A percentile compares a stretch with the other conserved stretches of the same genome.
Conservation (phyloP, 148 eudicot species). For the Drosera capensis region DNA sequence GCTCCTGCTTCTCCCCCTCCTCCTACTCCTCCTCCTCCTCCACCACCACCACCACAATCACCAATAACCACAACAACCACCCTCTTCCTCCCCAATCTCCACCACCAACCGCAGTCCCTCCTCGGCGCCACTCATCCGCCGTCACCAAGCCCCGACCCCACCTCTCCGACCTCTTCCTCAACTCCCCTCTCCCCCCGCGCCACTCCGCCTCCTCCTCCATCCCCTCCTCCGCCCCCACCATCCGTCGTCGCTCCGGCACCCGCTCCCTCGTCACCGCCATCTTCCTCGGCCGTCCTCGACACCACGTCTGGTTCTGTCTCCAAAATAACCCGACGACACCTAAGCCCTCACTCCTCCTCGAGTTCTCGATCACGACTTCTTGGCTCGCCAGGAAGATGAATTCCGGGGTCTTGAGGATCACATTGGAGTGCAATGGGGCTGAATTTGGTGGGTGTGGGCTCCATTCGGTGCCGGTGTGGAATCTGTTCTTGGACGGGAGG, state of each 20-base stretch:
- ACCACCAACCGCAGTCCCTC: conserved; percentile 44
- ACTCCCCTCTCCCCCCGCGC: conserved; percentile 6
- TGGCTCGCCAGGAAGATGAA: conserved; percentile 52
- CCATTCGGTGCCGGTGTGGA: conserved; percentile 60
- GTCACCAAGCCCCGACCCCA: conserved; percentile 22
- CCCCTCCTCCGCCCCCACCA: conserved; percentile 4
- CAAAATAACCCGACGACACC: conserved; percentile 48
- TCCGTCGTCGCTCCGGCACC: conserved; percentile 8
- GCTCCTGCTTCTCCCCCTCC: conserved; percentile 36
- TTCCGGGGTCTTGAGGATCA: conserved; percentile 50
- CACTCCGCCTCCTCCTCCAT: conserved; percentile 5
- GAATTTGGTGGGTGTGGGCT: conserved; percentile 42
- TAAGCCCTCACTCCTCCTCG: conserved; percentile 54
- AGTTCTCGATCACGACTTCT: conserved; percentile 57
- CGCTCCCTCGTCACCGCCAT: conserved; percentile 72
- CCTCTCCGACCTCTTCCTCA: conserved; percentile 4
- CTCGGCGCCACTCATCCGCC: conserved; percentile 69
- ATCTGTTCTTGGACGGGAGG: conserved; percentile 52
- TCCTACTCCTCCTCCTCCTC: conserved; percentile 18
- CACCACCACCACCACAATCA: conserved; percentile 11
- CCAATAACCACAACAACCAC: no score
- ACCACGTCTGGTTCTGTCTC: conserved; percentile 78
- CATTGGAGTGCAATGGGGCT: conserved; percentile 38
- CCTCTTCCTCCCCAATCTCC: conserved; percentile 12
- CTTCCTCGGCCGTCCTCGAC: conserved; percentile 65